Conservation (phyloP, 176 grass and related monocot species). For the Aegilops speltoides region DNA sequence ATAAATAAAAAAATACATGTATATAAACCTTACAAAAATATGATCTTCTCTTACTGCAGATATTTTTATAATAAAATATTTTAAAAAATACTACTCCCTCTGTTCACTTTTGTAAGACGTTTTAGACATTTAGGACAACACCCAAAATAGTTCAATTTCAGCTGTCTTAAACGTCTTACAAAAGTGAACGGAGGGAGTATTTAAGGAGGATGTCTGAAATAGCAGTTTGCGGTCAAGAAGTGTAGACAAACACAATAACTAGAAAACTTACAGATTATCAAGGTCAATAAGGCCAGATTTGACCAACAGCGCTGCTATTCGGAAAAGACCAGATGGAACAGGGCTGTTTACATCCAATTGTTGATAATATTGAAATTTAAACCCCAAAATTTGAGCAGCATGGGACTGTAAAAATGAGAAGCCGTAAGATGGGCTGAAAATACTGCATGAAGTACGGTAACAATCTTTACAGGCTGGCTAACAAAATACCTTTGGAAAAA, state of each 20-base stretch:
- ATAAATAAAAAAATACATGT: neutral
- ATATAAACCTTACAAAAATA: neutral
- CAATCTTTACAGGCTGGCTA: slow-evolving; percentile 6
- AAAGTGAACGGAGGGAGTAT: too few relatives aligned
- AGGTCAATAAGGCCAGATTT: slow-evolving; percentile 92
- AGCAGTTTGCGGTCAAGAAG: too few relatives aligned
- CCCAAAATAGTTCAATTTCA: too few relatives aligned
- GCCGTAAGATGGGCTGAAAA: slow-evolving; percentile 21
- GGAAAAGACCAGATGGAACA: slow-evolving; percentile 80
- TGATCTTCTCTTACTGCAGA: neutral
- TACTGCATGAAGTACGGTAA: slow-evolving; percentile 2
- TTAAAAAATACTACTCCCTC: neutral
- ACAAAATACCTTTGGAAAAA: slow-evolving; percentile 91
- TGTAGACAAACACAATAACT: neutral
- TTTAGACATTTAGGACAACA: too few relatives aligned
- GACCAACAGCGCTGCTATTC: slow-evolving; percentile 75
- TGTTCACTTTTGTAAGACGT: too few relatives aligned
- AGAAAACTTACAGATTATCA: slow-evolving; percentile 79
- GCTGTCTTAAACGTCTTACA: too few relatives aligned
- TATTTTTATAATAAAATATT: neutral
- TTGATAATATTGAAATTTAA: slow-evolving; percentile 99
- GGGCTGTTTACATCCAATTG: slow-evolving; percentile 71
- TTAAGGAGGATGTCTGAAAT: too few relatives aligned
- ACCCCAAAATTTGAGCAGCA: slow-evolving; percentile 96
- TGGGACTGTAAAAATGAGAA: slow-evolving; percentile 71